Percentiles rank a stretch among this genome's conserved stretches.
Evolutionary conservation across 2,329 filamentous ascomycete genomes (phyloP).

Genomic region (Calonectria montana): DNA sequence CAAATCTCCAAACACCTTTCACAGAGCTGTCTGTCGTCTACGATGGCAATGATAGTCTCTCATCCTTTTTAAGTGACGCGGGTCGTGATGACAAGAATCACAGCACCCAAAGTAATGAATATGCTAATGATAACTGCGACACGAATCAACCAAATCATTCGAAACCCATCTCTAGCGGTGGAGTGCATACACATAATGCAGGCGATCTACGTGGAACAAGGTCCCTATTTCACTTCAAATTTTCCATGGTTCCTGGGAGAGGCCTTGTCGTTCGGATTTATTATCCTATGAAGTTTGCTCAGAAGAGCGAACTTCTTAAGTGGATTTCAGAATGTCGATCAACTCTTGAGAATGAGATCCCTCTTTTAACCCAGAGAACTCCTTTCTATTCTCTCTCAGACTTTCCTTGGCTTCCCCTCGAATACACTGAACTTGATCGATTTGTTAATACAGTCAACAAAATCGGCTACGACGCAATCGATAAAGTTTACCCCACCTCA

Average conservation of each 20-base stretch:
- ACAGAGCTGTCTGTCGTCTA: neutral
- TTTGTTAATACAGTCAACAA: neutral
- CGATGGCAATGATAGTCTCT: neutral
- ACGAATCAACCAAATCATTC: neutral
- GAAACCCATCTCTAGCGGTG: neutral
- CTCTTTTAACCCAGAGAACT: neutral
- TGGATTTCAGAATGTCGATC: neutral
- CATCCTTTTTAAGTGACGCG: neutral
- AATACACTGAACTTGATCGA: neutral
- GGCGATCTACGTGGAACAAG: too few species aligned
- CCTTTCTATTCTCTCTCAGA: slow-evolving; percentile 9
- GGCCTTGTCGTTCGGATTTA: neutral
- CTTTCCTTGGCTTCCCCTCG: neutral
- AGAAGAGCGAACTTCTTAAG: neutral
- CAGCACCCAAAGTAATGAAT: neutral
- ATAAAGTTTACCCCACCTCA: neutral
- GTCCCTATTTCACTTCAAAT: neutral
- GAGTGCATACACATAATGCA: neutral
- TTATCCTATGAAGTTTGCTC: neutral
- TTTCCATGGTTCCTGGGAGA: neutral
- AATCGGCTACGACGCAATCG: neutral
- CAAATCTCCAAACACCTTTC: neutral
- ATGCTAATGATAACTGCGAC: neutral
- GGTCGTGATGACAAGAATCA: neutral
- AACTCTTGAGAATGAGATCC: neutral